These are phyloP conservation scores for Venturia carpophila DNA, from an alignment of 2,329 filamentous ascomycete genomes.

Conservation along the genomic window DNA sequence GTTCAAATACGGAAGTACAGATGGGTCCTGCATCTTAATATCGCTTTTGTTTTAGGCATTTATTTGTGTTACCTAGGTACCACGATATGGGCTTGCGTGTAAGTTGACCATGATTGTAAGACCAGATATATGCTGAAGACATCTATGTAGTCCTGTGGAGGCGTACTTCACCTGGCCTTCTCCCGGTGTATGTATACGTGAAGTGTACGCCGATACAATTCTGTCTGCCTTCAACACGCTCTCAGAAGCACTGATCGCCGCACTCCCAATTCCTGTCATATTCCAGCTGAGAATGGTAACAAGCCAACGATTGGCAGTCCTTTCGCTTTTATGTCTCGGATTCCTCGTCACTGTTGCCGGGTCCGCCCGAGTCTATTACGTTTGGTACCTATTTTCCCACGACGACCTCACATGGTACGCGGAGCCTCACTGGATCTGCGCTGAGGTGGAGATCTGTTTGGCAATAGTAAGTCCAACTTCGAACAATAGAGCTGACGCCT, in stretches of 20 bases:
- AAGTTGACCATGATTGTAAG: not conserved
- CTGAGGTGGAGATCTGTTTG: slow-evolving; percentile 39
- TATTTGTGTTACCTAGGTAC: slow-evolving; percentile 31
- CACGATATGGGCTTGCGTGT: not conserved
- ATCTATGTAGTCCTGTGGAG: not conserved
- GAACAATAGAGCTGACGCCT: not conserved
- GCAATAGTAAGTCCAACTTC: slow-evolving; percentile 33
- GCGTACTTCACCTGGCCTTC: slow-evolving; percentile 16
- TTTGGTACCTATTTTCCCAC: slow-evolving; percentile 35
- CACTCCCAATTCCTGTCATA: slow-evolving; percentile 39
- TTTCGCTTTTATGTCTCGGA: slow-evolving; percentile 34
- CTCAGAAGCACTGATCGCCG: slow-evolving; percentile 36
- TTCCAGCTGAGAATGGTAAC: slow-evolving; percentile 36
- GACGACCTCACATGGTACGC: slow-evolving; percentile 40
- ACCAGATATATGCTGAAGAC: not conserved
- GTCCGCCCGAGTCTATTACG: slow-evolving; percentile 38
- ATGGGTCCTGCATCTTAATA: slow-evolving; percentile 34
- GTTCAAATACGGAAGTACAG: slow-evolving; percentile 33
- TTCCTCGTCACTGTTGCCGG: slow-evolving; percentile 38
- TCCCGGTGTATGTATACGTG: slow-evolving; percentile 9
- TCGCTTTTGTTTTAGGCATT: slow-evolving; percentile 32
- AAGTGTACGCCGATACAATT: slow-evolving; percentile 12
- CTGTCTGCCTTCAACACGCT: slow-evolving; percentile 31
- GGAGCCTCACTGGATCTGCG: slow-evolving; percentile 40
- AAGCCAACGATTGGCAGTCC: slow-evolving; percentile 35